Evolutionary conservation across 2,329 filamentous ascomycete species (phyloP).

Genomic region (Zopfia rhizophila): DNA sequence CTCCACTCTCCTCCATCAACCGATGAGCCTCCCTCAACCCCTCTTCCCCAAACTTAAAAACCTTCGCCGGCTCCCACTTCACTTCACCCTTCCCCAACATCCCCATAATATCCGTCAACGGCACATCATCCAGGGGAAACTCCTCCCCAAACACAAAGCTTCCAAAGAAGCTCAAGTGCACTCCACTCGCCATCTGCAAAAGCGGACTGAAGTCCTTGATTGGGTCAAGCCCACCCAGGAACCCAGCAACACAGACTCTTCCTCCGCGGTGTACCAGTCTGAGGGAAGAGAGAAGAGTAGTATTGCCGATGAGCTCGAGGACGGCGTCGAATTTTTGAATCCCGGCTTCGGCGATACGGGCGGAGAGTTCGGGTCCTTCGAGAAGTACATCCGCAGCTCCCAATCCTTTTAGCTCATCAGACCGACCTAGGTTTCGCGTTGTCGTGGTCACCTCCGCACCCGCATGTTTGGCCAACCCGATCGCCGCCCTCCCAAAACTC

Average conservation of each 20-base stretch:
- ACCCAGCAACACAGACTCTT: slow-evolving; percentile 52
- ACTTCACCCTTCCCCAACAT: slow-evolving; percentile 41
- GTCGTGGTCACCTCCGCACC: slow-evolving; percentile 55
- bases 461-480: slow-evolving; percentile 49
- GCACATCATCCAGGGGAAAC: slow-evolving; percentile 53
- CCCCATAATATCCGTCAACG: slow-evolving; percentile 50
- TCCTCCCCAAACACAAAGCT: slow-evolving; percentile 52
- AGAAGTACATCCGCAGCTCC: slow-evolving; percentile 30
- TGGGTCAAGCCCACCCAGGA: slow-evolving; percentile 54
- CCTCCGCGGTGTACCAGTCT: slow-evolving; percentile 48
- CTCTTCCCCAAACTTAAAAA: slow-evolving; percentile 17
- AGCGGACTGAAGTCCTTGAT: slow-evolving; percentile 56
- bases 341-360: neutral
- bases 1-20: slow-evolving; percentile 16
- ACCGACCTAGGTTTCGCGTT: slow-evolving; percentile 45
- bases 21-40: slow-evolving; percentile 18
- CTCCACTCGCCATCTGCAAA: slow-evolving; percentile 56
- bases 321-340: slow-evolving; percentile 12
- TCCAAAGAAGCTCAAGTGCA: slow-evolving; percentile 60
- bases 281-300: slow-evolving; percentile 47
- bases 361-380: slow-evolving; percentile 8
- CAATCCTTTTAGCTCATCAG: slow-evolving; percentile 37
- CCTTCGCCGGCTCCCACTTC: slow-evolving; percentile 15
- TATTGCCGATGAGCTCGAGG: slow-evolving; percentile 19
- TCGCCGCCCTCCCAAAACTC: slow-evolving; percentile 53